phyloP scores from a whole-genome alignment of 1,284 basidiomycete species.

The Volvariella volvacea region DNA sequence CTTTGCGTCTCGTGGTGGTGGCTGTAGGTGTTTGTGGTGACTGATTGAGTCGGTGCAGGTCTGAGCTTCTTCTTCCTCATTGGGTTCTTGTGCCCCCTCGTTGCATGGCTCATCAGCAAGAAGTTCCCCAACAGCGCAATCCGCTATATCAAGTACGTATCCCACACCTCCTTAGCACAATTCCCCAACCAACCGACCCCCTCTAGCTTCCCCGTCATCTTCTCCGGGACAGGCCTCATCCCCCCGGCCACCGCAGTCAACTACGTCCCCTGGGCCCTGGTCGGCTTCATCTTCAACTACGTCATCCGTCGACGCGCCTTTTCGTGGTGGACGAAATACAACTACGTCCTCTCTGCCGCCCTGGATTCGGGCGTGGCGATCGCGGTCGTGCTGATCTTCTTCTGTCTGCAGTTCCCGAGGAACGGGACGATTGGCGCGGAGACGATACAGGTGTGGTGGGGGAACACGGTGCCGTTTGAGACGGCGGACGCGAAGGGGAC shows the following conservation, averaged over 20 bases:
- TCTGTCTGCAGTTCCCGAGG: constrained; percentile 57
- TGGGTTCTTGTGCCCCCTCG: constrained; percentile 38
- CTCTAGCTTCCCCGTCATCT: constrained; percentile 44
- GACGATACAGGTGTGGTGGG: constrained; percentile 64
- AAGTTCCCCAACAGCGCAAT: constrained; percentile 36
- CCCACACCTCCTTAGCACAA: constrained; percentile 4
- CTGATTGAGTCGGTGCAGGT: constrained; percentile 14
- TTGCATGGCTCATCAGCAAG: constrained; percentile 26
- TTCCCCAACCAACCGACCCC: no score
- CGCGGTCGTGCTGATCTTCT: constrained; percentile 56
- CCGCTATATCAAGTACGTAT: constrained; percentile 37
- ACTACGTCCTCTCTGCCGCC: constrained; percentile 50
- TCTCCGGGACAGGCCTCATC: constrained; percentile 47
- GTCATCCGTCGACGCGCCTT: constrained; percentile 52
- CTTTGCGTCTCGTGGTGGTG: background rate
- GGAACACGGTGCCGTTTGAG: constrained; percentile 40
- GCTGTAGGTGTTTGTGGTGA: background rate
- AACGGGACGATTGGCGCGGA: constrained; percentile 53
- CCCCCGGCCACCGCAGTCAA: constrained; percentile 52
- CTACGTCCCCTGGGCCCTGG: constrained; percentile 52
- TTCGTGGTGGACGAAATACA: constrained; percentile 65
- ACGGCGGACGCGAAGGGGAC: constrained; percentile 26
- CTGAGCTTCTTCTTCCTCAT: constrained; percentile 49
- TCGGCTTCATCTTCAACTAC: constrained; percentile 65
- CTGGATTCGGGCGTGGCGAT: constrained; percentile 58